Base-by-base conservation (phyloP, 495 filamentous ascomycete genomes). In the Penicillium cataractarum region DNA sequence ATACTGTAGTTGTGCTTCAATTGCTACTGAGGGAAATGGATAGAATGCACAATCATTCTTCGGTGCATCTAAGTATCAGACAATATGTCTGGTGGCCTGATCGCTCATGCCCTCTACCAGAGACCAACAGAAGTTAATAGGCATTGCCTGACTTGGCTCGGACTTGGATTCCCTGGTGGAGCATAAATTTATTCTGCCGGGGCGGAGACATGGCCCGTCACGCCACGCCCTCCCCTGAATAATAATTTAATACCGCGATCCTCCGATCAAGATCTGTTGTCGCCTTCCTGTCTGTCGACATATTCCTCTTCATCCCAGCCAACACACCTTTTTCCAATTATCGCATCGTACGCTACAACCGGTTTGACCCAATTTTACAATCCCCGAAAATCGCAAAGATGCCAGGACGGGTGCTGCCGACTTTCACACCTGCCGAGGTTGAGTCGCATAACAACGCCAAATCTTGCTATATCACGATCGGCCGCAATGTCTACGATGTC, bases 401-500 rank as follows among this genome's bases (percentile, higher is more conserved):
- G 80, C 77, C 80, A 63, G 76, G 76, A 68, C 83, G 82, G 68
- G 89, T 84, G 40, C 83, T 97, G 29, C 93, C 93, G 42, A 95
- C 87, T 22, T 86, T 97, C 69, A 87, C 89, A 32, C 76, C 81
- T 67, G 84, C 87, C 60, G 91, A 98, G 72, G 87, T 99, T 65
- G 85, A 86, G 71, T 81, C 87, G 64, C 92, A 94, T 74, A 96
- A 92, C 69, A 89, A 83, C 50, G 76, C 73, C 40, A 88, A 93
- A 73, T 96, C 91, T 24, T 98, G 96, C 83, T 99, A 92, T 82
- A 92, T 99, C 65, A 93, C 91, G 0, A 74, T 97, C 46, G 95
- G 92, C 35, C 83, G 82, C 27, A 94, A 93, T 65, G 95, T 98
- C 67, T 98, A 92, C 84, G 92, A 99, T 83, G 84, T 99, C 61